A percentile compares a stretch with the other conserved stretches of the same genome.
Evolutionary conservation across 192 early-diverging fungal species (phyloP).

Genomic region (Coemansia sp.): DNA sequence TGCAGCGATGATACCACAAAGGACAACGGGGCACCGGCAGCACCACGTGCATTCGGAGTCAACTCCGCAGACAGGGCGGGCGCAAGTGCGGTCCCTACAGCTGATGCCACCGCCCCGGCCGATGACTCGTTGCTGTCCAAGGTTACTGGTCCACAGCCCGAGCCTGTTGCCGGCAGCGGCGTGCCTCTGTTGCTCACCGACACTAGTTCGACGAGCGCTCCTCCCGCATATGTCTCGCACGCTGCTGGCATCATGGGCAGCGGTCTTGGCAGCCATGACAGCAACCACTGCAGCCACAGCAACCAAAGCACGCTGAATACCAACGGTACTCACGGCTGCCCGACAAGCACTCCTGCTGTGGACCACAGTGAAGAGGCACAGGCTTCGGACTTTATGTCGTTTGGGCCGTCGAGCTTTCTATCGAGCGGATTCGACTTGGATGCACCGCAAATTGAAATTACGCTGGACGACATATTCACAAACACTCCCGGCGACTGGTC

Average conservation of each 20-base stretch:
- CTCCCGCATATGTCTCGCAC: background rate
- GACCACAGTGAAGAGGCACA: constrained; percentile 26
- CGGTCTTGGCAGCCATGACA: background rate
- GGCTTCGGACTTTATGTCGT: constrained; percentile 51
- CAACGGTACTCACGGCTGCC: background rate
- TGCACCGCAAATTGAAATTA: constrained; percentile 52
- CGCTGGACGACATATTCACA: constrained; percentile 51
- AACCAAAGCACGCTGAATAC: background rate
- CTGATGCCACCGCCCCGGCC: too few relatives aligned
- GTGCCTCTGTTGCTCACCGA: background rate
- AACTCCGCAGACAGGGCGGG: too few relatives aligned
- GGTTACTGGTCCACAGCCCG: too few relatives aligned
- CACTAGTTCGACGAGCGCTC: background rate
- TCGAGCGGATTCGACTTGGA: constrained; percentile 49
- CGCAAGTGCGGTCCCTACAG: too few relatives aligned
- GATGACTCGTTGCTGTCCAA: too few relatives aligned
- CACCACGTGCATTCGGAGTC: too few relatives aligned
- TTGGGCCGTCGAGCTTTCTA: constrained; percentile 49
- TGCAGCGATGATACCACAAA: too few relatives aligned
- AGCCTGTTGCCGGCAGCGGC: too few relatives aligned
- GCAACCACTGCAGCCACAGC: background rate
- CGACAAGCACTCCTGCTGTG: background rate
- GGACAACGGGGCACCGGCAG: too few relatives aligned
- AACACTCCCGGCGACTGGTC: constrained; percentile 43
- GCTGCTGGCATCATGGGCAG: background rate